phyloP scores from a whole-genome alignment of 2,329 filamentous ascomycete genomes.

The Pseudocercospora fijiensis region DNA sequence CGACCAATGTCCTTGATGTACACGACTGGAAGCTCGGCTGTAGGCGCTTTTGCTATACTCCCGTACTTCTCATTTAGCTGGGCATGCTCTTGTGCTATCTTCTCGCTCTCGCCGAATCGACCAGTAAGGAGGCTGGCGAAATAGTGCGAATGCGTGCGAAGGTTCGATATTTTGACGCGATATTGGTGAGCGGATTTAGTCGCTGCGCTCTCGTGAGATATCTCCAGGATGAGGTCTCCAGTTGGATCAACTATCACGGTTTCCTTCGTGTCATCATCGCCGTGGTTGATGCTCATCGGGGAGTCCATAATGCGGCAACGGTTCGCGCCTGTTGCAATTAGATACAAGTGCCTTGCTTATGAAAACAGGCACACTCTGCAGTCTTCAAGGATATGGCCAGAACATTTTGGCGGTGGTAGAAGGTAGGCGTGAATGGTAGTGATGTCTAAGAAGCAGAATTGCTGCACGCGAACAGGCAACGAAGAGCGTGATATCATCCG shows the following conservation, averaged over 20 bases:
- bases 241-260: conserved; percentile 52
- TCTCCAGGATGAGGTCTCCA: conserved; percentile 66
- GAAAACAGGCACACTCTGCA: not conserved
- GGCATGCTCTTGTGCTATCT: conserved; percentile 54
- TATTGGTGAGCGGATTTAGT: conserved; percentile 59
- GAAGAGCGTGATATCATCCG: not conserved
- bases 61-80: conserved; percentile 51
- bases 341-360: not conserved
- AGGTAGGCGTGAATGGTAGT: not conserved
- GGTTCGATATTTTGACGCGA: conserved; percentile 57
- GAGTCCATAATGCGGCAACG: not conserved
- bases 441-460: not conserved
- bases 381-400: conserved; percentile 51
- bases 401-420: conserved; percentile 41
- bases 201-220: conserved; percentile 61
- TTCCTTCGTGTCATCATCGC: not conserved
- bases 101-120: conserved; percentile 62
- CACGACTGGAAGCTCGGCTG: conserved; percentile 61
- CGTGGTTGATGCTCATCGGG: not conserved
- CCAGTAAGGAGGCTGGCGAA: conserved; percentile 65
- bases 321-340: not conserved
- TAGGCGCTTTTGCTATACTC: conserved; percentile 45
- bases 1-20: conserved; percentile 67
- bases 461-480: not conserved
- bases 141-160: conserved; percentile 66